Percentiles rank a stretch among this genome's conserved stretches.
Conservation (phyloP, 352 stramenopile genomes). For the Phytopythium chamaehyphon region DNA sequence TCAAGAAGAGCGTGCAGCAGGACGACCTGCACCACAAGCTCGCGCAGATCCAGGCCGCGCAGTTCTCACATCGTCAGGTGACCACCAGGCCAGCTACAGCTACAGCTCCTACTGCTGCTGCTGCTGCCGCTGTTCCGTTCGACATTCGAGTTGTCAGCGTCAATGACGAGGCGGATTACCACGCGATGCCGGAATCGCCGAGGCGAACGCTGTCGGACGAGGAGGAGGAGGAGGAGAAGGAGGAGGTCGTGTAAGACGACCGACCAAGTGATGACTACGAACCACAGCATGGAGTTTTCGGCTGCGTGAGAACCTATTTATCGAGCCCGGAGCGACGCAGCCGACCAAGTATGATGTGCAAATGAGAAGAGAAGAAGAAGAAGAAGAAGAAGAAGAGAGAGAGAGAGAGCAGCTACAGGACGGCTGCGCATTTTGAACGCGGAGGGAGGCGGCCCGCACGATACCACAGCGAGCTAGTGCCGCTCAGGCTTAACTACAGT, state of each 20-base stretch:
- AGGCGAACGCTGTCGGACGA: slow-evolving; percentile 20
- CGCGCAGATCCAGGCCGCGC: slow-evolving; percentile 34
- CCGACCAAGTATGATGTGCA: too few species aligned
- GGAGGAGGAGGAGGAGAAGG: slow-evolving; percentile 37
- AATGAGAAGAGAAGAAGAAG: too few species aligned
- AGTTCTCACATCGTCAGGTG: slow-evolving; percentile 14
- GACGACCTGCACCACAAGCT: slow-evolving; percentile 51
- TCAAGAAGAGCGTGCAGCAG: slow-evolving; percentile 32
- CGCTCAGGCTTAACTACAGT: too few species aligned
- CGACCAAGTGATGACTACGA: background rate
- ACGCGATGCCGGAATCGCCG: background rate
- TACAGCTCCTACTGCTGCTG: slow-evolving; percentile 3
- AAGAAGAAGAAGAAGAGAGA: too few species aligned
- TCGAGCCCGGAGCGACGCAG: too few species aligned
- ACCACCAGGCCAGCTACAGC: slow-evolving; percentile 3
- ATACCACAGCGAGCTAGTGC: too few species aligned
- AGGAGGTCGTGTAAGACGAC: slow-evolving; percentile 8
- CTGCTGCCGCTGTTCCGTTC: slow-evolving; percentile 25
- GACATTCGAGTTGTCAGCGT: slow-evolving; percentile 41
- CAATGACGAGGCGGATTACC: slow-evolving; percentile 31
- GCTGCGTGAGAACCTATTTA: too few species aligned
- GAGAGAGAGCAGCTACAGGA: too few species aligned
- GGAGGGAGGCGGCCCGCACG: too few species aligned
- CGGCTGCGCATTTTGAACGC: too few species aligned
- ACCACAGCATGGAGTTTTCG: slow-evolving; percentile 18